Base-by-base conservation (phyloP, 1,139 yeast genomes). In the Diutina pseudorugosa region DNA sequence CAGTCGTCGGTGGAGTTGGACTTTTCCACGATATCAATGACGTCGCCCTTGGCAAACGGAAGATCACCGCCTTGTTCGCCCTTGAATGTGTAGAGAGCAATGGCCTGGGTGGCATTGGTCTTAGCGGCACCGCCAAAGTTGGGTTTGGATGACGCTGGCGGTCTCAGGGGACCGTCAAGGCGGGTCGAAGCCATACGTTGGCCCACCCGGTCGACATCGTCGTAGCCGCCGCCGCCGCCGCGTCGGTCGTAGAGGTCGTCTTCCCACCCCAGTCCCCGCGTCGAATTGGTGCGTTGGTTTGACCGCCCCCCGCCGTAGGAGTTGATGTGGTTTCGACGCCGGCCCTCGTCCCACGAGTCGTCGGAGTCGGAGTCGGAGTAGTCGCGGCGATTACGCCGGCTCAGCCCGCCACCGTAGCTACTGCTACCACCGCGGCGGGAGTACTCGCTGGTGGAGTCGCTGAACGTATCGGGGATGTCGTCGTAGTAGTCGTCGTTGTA, bases 21-120 rank as follows among this genome's bases (percentile, higher is more conserved):
- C 66, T 85, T 88, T 66, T 90, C 88, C 52, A 87, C 71, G 58
- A 93, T 85, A 48, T 88, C 85, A 61, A 93, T 87, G n/a, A 88
- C 87, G 66, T 93, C 98, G 54, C 98, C 98, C 71, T 93, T 93
- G 59, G 80, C 83, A 75, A 93, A 93, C 11, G 95, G 80, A 61
- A 93, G 76, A 66, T 93, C 98, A 2, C 97, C 98, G 44, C 76
- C 66, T 69, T 93, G 95, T 67, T 91, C 96, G 42, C 96, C 97
- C 55, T 85, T 85, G 65, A 91, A 93, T 3, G 91, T 77, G 68
- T 77, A 93, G 58, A 90, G 72, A 0, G 98, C 98, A 56, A 89
- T 85, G 0, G 97, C 98, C 66, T 89, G 91, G 59, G 80, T 83
- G 12, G 84, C 75, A 54, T 70, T 68, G 59, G 75, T 52, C 68